Conservation (phyloP, 768 basidiomycete species). For the Chlorophyllum brunneum region DNA sequence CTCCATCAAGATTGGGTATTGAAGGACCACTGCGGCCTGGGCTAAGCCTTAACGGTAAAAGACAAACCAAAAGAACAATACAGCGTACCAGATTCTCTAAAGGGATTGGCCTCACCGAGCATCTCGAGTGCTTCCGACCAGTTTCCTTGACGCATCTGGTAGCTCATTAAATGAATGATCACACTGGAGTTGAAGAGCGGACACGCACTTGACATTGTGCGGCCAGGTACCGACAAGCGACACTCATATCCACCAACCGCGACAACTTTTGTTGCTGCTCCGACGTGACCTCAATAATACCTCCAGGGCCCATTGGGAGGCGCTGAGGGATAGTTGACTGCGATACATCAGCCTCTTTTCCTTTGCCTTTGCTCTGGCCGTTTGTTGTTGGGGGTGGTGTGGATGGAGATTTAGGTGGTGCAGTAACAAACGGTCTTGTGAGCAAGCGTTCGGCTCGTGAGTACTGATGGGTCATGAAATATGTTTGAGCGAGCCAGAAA, state of each 20-base stretch:
- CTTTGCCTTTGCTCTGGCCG: slow-evolving; percentile 57
- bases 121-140: slow-evolving; percentile 91
- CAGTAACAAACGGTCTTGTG: slow-evolving; percentile 75
- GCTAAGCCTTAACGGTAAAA: slow-evolving; percentile 1
- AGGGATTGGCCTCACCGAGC: slow-evolving; percentile 91
- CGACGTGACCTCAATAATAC: slow-evolving; percentile 66
- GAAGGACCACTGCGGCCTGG: slow-evolving; percentile 61
- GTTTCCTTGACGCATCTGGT: slow-evolving; percentile 78
- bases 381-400: slow-evolving; percentile 34
- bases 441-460: slow-evolving; percentile 90
- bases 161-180: slow-evolving; percentile 12
- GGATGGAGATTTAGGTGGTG: slow-evolving; percentile 36
- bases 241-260: slow-evolving; percentile 87
- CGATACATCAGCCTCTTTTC: slow-evolving; percentile 44
- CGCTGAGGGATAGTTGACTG: slow-evolving; percentile 24
- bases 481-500: slow-evolving; percentile 98
- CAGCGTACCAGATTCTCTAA: slow-evolving; percentile 58
- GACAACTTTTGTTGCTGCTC: slow-evolving; percentile 63
- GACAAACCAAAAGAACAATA: not conserved
- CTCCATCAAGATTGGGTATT: slow-evolving; percentile 84
- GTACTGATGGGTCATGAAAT: slow-evolving; percentile 95
- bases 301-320: slow-evolving; percentile 68
- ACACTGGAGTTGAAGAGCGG: not conserved
- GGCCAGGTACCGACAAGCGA: slow-evolving; percentile 94
- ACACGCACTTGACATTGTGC: slow-evolving; percentile 83